A percentile compares a stretch with the other conserved stretches of the same genome.
These are phyloP conservation scores for Penicillium sp. DNA, from an alignment of 2,329 filamentous ascomycete species.

Conservation along the genomic window DNA sequence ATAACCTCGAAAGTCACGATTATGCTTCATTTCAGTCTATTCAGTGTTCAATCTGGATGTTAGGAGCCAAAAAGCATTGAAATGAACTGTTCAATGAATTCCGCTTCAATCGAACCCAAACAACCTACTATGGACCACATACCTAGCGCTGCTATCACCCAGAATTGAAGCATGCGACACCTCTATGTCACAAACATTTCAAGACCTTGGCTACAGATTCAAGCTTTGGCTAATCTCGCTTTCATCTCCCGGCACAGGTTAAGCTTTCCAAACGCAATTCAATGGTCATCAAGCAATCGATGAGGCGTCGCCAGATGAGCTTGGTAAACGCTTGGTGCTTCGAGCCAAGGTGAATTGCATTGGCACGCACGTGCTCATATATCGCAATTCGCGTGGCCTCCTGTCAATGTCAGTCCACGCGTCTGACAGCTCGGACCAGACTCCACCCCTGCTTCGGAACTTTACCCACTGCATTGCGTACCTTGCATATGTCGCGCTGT, in stretches of 20 bases:
- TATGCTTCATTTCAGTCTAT: neutral
- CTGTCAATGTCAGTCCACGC: neutral
- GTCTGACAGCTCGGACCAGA: neutral
- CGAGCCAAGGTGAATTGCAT: too few relatives aligned
- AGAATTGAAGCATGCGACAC: neutral
- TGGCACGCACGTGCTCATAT: slow-evolving; percentile 7
- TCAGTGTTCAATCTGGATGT: neutral
- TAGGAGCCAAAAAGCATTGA: neutral
- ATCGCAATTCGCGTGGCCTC: neutral
- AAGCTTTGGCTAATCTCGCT: too few relatives aligned
- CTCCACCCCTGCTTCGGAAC: too few relatives aligned
- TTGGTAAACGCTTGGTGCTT: slow-evolving; percentile 7
- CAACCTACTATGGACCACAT: neutral
- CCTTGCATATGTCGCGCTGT: too few relatives aligned
- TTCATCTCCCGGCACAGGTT: neutral
- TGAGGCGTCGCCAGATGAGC: slow-evolving; percentile 11
- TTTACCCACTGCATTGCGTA: too few relatives aligned
- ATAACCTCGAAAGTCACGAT: neutral
- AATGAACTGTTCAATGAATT: neutral
- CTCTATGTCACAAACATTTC: neutral
- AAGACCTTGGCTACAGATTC: slow-evolving; percentile 11
- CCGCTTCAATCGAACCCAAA: neutral
- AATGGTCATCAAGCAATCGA: neutral
- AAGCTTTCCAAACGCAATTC: neutral
- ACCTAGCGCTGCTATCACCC: neutral